Conservation (phyloP, 1,284 basidiomycete species). For the Phaffia rhodozyma region DNA sequence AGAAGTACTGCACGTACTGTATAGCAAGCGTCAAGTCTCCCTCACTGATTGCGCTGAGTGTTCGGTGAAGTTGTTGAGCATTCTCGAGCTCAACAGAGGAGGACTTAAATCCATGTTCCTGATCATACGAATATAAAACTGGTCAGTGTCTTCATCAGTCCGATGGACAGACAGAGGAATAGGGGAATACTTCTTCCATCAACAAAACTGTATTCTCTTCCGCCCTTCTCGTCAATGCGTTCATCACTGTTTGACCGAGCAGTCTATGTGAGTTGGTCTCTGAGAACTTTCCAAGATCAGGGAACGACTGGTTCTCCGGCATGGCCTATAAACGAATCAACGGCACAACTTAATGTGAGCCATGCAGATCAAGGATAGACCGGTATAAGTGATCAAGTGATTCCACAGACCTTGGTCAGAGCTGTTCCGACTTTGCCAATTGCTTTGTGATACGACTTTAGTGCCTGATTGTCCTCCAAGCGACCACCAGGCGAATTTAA, state of each 20-base stretch:
- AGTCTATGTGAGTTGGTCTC: constrained; percentile 9
- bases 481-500: too few relatives aligned
- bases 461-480: constrained; percentile 37
- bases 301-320: too few relatives aligned
- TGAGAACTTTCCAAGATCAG: too few relatives aligned
- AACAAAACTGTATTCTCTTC: constrained; percentile 49
- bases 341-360: too few relatives aligned
- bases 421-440: constrained; percentile 66
- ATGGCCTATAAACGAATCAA: too few relatives aligned
- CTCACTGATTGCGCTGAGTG: constrained; percentile 53
- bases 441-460: constrained; percentile 73
- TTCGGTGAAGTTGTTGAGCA: constrained; percentile 45
- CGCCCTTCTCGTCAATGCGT: constrained; percentile 43
- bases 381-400: not conserved
- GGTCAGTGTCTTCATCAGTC: too few relatives aligned
- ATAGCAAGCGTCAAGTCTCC: constrained; percentile 63
- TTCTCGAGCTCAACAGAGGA: constrained; percentile 42
- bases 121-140: too few relatives aligned
- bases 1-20: constrained; percentile 40
- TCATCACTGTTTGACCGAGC: constrained; percentile 18
- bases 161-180: too few relatives aligned
- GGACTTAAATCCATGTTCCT: too few relatives aligned
- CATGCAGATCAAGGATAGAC: too few relatives aligned
- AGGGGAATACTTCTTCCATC: constrained; percentile 43
- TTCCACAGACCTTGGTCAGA: constrained; percentile 62